Conservation (phyloP, 306 rosid species). For the Benincasa hispida region DNA sequence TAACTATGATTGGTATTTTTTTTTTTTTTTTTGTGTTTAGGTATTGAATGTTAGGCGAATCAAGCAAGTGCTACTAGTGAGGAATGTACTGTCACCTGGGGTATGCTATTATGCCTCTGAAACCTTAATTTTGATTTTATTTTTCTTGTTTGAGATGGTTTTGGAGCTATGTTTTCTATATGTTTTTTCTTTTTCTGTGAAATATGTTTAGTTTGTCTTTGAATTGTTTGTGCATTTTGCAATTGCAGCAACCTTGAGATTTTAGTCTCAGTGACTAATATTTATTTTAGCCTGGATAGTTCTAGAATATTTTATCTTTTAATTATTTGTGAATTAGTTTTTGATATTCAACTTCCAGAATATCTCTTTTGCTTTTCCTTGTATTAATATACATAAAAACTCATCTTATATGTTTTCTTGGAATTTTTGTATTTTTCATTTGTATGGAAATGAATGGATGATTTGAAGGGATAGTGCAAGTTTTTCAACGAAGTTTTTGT, state of each 20-base stretch:
- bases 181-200: background rate
- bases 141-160: background rate
- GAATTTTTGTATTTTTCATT: too few species aligned
- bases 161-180: background rate
- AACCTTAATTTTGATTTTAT: background rate
- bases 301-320: too few species aligned
- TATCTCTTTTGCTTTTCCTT: too few species aligned
- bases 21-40: conserved; percentile 20
- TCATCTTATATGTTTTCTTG: too few species aligned
- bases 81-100: conserved; percentile 97
- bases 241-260: background rate
- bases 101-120: conserved; percentile 27
- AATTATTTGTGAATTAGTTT: too few species aligned
- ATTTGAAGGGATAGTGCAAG: too few species aligned
- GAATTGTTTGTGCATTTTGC: background rate
- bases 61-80: conserved; percentile 94
- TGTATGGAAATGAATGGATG: too few species aligned
- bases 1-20: too few species aligned
- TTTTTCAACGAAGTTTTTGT: too few species aligned
- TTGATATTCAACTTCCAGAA: too few species aligned
- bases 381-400: too few species aligned
- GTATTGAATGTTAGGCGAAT: conserved; percentile 94
- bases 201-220: background rate
- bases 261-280: background rate
- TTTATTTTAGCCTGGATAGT: too few species aligned